Conservation (phyloP, 2,329 filamentous ascomycete species). For the Acrodontium crateriforme region DNA sequence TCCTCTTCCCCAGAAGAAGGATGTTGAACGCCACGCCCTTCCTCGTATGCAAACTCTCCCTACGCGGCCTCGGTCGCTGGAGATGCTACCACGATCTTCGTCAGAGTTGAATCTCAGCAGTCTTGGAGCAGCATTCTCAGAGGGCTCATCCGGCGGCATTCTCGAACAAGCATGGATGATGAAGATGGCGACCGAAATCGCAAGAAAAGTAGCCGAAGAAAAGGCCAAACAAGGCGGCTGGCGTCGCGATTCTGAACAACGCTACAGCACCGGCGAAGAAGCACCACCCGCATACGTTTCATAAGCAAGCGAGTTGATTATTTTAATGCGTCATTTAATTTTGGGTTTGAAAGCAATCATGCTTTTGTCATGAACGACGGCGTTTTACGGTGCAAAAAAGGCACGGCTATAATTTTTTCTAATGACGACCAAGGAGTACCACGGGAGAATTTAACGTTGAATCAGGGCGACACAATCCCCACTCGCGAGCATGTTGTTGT, state of each 20-base stretch:
- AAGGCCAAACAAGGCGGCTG: constrained; percentile 36
- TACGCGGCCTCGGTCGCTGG: constrained; percentile 1
- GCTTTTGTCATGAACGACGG: no score
- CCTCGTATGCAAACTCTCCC: constrained; percentile 11
- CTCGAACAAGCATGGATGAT: constrained; percentile 75
- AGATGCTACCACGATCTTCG: constrained; percentile 7
- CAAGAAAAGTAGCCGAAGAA: constrained; percentile 74
- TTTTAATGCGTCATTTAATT: no score
- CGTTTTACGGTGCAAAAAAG: no score
- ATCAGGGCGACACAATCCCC: no score
- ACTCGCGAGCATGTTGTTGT: no score
- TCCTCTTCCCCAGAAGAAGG: constrained; percentile 5
- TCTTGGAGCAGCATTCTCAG: constrained; percentile 10
- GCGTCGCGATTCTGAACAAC: constrained; percentile 7
- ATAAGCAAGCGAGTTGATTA: no score
- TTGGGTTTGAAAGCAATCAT: no score
- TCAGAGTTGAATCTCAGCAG: constrained; percentile 13
- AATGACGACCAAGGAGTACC: no score
- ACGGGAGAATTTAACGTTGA: no score
- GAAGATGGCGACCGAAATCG: constrained; percentile 90
- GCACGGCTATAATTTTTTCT: no score
- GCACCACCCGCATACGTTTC: constrained; percentile 25
- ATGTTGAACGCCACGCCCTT: constrained; percentile 4
- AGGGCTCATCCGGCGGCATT: constrained; percentile 28
- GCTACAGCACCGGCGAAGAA: constrained; percentile 10